phyloP scores from a whole-genome alignment of 352 stramenopile species.

The Pythium oligandrum region DNA sequence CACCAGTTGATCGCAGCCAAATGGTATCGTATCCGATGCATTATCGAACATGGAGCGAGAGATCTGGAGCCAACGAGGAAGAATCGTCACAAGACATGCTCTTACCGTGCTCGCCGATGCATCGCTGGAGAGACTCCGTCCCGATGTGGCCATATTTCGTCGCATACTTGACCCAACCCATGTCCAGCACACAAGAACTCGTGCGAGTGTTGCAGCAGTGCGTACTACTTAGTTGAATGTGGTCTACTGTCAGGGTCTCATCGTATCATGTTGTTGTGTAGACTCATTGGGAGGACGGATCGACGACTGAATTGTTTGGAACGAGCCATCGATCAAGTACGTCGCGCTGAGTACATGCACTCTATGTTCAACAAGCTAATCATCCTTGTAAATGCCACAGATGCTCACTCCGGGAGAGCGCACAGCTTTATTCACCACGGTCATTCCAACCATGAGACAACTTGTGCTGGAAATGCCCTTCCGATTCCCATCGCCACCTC shows the following conservation, averaged over 20 bases:
- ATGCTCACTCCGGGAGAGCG: slow-evolving; percentile 31
- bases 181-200: slow-evolving; percentile 32
- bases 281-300: slow-evolving; percentile 2
- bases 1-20: slow-evolving; percentile 6
- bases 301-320: slow-evolving; percentile 13
- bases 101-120: slow-evolving; percentile 43
- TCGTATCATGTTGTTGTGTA: neutral
- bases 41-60: slow-evolving; percentile 7
- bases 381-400: slow-evolving; percentile 13
- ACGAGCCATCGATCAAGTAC: slow-evolving; percentile 12
- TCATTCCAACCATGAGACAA: slow-evolving; percentile 45
- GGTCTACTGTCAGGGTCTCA: too few species aligned
- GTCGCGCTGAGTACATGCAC: neutral
- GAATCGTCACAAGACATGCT: slow-evolving; percentile 7
- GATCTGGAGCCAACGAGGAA: slow-evolving; percentile 4
- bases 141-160: slow-evolving; percentile 73
- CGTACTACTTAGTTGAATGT: neutral
- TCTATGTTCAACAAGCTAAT: neutral
- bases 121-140: slow-evolving; percentile 26
- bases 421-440: slow-evolving; percentile 28
- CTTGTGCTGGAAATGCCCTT: slow-evolving; percentile 46
- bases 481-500: slow-evolving; percentile 32
- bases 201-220: slow-evolving; percentile 35
- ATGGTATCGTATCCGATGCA: slow-evolving; percentile 37
- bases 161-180: slow-evolving; percentile 37